phyloP scores from a whole-genome alignment of 2,329 filamentous ascomycete genomes.

The Hypoxylon sp. region DNA sequence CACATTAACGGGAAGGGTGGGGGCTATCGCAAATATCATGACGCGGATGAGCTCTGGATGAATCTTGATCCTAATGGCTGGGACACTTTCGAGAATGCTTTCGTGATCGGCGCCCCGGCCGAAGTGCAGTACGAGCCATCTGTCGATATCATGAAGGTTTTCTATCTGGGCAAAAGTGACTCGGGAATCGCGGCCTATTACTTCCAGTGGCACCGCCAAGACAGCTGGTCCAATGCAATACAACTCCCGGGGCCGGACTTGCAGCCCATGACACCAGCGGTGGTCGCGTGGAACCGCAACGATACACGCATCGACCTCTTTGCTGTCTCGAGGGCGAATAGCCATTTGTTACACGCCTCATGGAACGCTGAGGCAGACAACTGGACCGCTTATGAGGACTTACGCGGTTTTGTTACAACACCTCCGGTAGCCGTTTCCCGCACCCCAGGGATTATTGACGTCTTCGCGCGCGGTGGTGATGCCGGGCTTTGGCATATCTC shows the following conservation, averaged over 20 bases:
- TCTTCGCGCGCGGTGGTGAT: conserved; percentile 27
- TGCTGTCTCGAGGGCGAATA: conserved; percentile 22
- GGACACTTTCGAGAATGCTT: neutral
- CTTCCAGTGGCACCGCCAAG: conserved; percentile 17
- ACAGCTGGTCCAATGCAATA: conserved; percentile 9
- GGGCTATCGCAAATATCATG: conserved; percentile 12
- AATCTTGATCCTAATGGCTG: neutral
- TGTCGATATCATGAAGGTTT: conserved; percentile 14
- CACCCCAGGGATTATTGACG: conserved; percentile 20
- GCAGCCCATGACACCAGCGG: conserved; percentile 19
- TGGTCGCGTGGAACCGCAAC: conserved; percentile 24
- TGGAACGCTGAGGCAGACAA: conserved; percentile 16
- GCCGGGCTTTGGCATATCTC: conserved; percentile 25
- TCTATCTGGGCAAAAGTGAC: conserved; percentile 16
- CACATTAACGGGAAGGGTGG: conserved; percentile 12
- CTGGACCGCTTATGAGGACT: conserved; percentile 28
- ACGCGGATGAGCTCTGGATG: conserved; percentile 1
- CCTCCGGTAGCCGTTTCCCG: conserved; percentile 26
- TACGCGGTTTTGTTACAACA: conserved; percentile 23
- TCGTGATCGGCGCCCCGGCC: conserved; percentile 4
- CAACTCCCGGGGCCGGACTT: conserved; percentile 15
- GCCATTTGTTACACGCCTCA: conserved; percentile 23
- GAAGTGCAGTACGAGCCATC: conserved; percentile 13
- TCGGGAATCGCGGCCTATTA: conserved; percentile 14
- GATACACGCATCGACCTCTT: conserved; percentile 26